Percentiles rank a stretch among this genome's conserved stretches.
phyloP scores from a whole-genome alignment of 2,329 filamentous ascomycete genomes.

The Biscogniauxia mediterranea region DNA sequence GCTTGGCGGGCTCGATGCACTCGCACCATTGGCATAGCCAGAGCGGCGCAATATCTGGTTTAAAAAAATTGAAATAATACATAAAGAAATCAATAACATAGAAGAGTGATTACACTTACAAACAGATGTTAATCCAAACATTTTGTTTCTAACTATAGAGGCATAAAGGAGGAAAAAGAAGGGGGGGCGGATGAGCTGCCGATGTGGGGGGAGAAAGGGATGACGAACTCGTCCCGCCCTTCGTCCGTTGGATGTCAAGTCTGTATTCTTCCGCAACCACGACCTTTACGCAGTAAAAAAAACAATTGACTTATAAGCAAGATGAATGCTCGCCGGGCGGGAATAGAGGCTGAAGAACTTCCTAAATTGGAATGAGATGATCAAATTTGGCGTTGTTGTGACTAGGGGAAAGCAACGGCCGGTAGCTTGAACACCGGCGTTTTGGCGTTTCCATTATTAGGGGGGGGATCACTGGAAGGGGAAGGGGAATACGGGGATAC shows the following conservation, averaged over 20 bases:
- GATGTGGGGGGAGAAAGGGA: conserved; percentile 1
- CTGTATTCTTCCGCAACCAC: neutral
- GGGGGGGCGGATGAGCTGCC: no score
- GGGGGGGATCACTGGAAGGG: no score
- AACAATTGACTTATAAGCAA: neutral
- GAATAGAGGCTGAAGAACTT: neutral
- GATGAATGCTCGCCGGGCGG: no score
- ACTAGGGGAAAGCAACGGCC: neutral
- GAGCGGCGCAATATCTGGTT: neutral
- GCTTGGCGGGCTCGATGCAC: neutral
- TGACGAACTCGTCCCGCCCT: conserved; percentile 9
- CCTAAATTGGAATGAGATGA: neutral
- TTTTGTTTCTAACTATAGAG: no score
- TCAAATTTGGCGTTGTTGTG: neutral
- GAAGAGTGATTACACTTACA: no score
- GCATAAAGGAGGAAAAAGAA: no score
- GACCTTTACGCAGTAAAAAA: no score
- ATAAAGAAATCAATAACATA: no score
- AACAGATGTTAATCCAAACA: no score
- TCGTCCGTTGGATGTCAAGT: neutral
- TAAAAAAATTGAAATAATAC: no score
- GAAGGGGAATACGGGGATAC: no score
- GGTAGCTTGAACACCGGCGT: neutral
- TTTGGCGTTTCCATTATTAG: neutral
- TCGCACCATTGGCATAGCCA: conserved; percentile 2